Conservation (phyloP, 768 basidiomycete species). For the Phylloporus arenicola region DNA sequence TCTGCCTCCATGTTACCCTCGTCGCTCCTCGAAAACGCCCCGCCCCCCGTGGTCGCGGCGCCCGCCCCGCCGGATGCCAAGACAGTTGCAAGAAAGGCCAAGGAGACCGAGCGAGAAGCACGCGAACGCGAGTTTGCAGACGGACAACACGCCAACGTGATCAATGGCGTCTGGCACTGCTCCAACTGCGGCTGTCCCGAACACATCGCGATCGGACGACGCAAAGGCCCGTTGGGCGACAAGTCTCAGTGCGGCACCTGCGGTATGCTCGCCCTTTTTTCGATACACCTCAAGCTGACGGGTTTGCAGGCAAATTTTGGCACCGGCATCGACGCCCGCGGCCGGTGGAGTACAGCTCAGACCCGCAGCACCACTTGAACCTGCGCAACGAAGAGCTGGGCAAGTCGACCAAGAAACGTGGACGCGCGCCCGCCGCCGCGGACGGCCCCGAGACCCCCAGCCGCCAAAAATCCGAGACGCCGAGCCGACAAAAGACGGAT, state of each 20-base stretch:
- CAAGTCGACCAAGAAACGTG: slow-evolving; percentile 50
- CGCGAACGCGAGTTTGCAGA: slow-evolving; percentile 81
- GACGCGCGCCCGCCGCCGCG: slow-evolving; percentile 21
- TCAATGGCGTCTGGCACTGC: slow-evolving; percentile 90
- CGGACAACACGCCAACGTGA: slow-evolving; percentile 74
- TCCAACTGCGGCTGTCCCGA: slow-evolving; percentile 93
- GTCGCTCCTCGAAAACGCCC: slow-evolving; percentile 57
- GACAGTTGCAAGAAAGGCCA: slow-evolving; percentile 53
- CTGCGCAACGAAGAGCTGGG: slow-evolving; percentile 53
- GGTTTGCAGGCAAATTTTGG: slow-evolving; percentile 74
- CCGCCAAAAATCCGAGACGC: slow-evolving; percentile 30
- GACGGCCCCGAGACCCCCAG: slow-evolving; percentile 53
- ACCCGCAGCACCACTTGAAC: slow-evolving; percentile 63
- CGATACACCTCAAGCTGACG: background rate
- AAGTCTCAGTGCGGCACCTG: slow-evolving; percentile 91
- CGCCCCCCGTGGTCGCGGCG: slow-evolving; percentile 36
- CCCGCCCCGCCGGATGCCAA: slow-evolving; percentile 43
- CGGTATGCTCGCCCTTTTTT: slow-evolving; percentile 47
- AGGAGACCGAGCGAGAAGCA: slow-evolving; percentile 75
- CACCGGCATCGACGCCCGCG: slow-evolving; percentile 79
- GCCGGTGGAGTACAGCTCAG: slow-evolving; percentile 74
- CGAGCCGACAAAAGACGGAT: slow-evolving; percentile 38
- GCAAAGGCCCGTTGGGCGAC: slow-evolving; percentile 86
- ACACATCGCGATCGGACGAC: slow-evolving; percentile 73
- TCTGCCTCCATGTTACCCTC: slow-evolving; percentile 44